Conservation (phyloP, 1,284 basidiomycete genomes). For the Sparassis latifolia region DNA sequence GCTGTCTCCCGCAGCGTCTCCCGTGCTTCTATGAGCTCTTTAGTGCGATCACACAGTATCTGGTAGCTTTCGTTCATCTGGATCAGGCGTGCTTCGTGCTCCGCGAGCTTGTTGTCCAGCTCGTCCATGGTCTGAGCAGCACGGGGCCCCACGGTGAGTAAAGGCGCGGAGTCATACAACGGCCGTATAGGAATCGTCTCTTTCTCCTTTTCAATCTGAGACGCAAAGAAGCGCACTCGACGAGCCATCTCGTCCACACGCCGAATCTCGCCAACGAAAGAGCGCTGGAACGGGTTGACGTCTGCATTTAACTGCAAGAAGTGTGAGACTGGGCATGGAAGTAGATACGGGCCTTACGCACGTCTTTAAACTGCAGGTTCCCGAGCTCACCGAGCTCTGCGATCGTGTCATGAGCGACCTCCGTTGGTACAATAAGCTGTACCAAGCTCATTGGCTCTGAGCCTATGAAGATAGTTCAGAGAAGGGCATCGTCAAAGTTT, state of each 20-base stretch:
- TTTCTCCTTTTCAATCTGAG: constrained; percentile 84
- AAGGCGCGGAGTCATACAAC: constrained; percentile 74
- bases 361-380: constrained; percentile 97
- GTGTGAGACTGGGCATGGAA: background rate
- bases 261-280: constrained; percentile 94
- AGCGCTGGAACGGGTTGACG: constrained; percentile 97
- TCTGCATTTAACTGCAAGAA: constrained; percentile 80
- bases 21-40: constrained; percentile 88
- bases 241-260: constrained; percentile 95
- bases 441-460: constrained; percentile 97
- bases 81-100: constrained; percentile 81
- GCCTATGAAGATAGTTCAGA: constrained; percentile 37
- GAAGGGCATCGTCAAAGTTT: constrained; percentile 7
- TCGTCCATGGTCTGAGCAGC: constrained; percentile 94
- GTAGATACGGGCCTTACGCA: constrained; percentile 32
- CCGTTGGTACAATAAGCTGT: constrained; percentile 96
- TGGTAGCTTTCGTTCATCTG: constrained; percentile 97
- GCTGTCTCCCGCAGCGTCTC: constrained; percentile 95
- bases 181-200: constrained; percentile 79
- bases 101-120: constrained; percentile 81
- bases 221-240: constrained; percentile 84
- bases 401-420: constrained; percentile 96
- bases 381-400: constrained; percentile 94
- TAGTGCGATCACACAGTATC: constrained; percentile 79
- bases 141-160: constrained; percentile 83